Base-by-base conservation (phyloP, 345 rosid genomes). In the Citropsis articulata region DNA sequence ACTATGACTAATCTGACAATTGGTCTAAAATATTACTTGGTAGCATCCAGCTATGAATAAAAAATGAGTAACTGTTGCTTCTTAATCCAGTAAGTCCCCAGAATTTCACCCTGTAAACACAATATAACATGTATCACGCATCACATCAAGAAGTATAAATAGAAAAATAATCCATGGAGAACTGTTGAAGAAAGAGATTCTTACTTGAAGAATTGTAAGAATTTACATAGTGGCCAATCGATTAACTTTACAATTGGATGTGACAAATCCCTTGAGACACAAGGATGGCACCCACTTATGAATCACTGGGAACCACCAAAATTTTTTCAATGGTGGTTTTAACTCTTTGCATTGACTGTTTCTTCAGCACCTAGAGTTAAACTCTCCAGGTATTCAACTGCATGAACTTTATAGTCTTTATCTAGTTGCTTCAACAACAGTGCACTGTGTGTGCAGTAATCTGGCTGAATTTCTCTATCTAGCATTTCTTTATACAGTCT, bases 401-500 rank as follows among this genome's bases (percentile, higher is more conserved):
- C 91, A 57, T 81, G 86, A 80, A 77, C 79, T 38, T 62, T 85
- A 57, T 78, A 87, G 81, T 90, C 89, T 79, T 82, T 83, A 61
- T 81, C 81, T 70, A 91, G 88, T 72, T 83, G 87, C 85, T 88
- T 93, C 80, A 91, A 84, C 78, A 91, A 85, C 76, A 93, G 79
- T 62, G 85, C 90, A 77, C 77, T 78, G 65, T 85, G 88, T 6
- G 93, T 89, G 79, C 85, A 86, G 77, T 70, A 80, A 85, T 90
- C 97, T 13, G 95, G 93, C 79, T 81, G 82, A 65, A 92, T 83
- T 42, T 83, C 84, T 83, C 80, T 88, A 76, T 83, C 89, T 65
- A 93, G 83, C 97, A 93, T 91, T 79, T 93, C 85, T 78, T 82
- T 83, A 81, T 91, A 91, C 83, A 93, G 82, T 82, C 85, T 88